Percentiles rank a stretch among this genome's conserved stretches.
These are phyloP conservation scores for Passiflora organensis DNA, from an alignment of 345 rosid genomes.

Conservation along the genomic window DNA sequence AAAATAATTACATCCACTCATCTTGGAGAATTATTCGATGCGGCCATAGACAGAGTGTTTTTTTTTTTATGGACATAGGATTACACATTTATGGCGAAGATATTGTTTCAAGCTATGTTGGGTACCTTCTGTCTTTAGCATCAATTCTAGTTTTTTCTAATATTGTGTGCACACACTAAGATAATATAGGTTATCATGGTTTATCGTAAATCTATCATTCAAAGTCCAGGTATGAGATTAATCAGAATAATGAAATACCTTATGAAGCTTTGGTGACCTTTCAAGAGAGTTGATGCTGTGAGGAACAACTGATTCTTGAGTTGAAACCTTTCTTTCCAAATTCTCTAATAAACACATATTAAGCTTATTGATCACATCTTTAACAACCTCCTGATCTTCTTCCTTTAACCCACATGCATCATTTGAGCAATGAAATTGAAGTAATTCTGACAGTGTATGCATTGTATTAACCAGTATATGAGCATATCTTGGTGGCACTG, in stretches of 20 bases:
- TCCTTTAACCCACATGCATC: conserved; percentile 47
- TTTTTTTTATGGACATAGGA: not conserved
- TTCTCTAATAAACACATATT: conserved; percentile 41
- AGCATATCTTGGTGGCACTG: conserved; percentile 27
- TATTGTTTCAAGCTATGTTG: not conserved
- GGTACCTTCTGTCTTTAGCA: not conserved
- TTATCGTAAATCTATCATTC: no score
- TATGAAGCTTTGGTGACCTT: conserved; percentile 24
- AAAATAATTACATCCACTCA: no score
- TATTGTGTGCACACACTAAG: no score
- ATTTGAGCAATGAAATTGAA: conserved; percentile 52
- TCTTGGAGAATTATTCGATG: no score
- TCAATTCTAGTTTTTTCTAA: not conserved
- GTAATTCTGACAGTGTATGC: conserved; percentile 68
- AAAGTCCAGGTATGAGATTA: not conserved
- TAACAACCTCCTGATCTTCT: conserved; percentile 47
- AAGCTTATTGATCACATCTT: conserved; percentile 55
- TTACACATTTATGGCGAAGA: not conserved
- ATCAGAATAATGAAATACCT: conserved; percentile 36
- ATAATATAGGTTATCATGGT: no score
- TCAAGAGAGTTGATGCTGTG: conserved; percentile 13
- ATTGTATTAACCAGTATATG: conserved; percentile 41
- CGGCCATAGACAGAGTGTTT: no score
- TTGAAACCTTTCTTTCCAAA: conserved; percentile 18
- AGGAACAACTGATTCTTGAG: conserved; percentile 28